Conservation (phyloP, 352 stramenopile species). For the Globisporangium irregulare region DNA sequence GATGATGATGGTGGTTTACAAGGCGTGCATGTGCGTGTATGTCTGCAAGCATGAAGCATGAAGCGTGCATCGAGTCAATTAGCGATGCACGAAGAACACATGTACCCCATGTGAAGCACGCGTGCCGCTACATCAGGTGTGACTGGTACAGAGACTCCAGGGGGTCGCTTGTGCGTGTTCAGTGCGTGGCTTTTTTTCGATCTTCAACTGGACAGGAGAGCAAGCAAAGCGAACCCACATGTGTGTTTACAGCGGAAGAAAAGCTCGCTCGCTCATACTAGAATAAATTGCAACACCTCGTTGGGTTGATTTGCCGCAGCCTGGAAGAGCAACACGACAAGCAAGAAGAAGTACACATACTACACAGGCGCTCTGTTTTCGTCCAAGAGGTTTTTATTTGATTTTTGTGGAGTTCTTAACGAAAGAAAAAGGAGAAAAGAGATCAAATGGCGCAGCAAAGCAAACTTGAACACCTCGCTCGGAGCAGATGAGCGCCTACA, state of each 20-base stretch:
- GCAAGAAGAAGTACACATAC: neutral
- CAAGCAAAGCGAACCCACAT: conserved; percentile 6
- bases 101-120: neutral
- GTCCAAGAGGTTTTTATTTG: conserved; percentile 14
- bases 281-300: neutral
- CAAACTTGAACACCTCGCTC: conserved; percentile 1
- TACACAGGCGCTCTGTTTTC: neutral
- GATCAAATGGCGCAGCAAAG: conserved; percentile 14
- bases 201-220: conserved; percentile 7
- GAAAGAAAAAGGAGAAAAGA: conserved; percentile 14
- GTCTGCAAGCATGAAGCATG: neutral
- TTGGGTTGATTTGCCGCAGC: neutral
- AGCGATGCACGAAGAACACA: neutral
- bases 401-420: conserved; percentile 7
- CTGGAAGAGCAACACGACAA: neutral
- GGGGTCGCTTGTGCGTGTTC: neutral
- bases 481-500: conserved; percentile 1
- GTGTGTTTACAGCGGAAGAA: neutral
- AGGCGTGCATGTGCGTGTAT: neutral
- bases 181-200: neutral
- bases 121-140: neutral
- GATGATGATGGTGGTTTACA: neutral
- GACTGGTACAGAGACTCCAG: neutral
- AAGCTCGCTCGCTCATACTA: neutral
- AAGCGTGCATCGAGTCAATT: neutral